These are phyloP conservation scores for Cladorrhinum sp. DNA, from an alignment of 2,329 filamentous ascomycete genomes.

Conservation along the genomic window DNA sequence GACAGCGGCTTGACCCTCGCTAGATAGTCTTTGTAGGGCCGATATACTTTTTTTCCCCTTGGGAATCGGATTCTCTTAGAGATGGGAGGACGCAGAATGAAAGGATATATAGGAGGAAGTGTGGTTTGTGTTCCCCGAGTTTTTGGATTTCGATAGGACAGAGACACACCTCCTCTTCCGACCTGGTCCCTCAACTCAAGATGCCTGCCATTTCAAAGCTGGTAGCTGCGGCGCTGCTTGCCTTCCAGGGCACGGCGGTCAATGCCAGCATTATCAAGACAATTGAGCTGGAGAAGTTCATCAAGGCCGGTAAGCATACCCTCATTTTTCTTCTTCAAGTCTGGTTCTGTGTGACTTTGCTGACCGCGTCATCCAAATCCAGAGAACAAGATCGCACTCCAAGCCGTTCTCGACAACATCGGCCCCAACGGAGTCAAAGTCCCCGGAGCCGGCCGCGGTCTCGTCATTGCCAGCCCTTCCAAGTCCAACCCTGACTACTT, in stretches of 20 bases:
- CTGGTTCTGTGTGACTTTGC: background rate
- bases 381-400: conserved; percentile 50
- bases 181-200: background rate
- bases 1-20: background rate
- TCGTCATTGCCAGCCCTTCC: conserved; percentile 56
- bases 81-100: background rate
- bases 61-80: background rate
- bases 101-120: background rate
- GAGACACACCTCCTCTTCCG: background rate
- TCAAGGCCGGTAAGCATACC: conserved; percentile 13
- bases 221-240: conserved; percentile 4
- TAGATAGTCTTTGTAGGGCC: background rate
- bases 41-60: background rate
- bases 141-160: background rate
- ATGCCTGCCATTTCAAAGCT: conserved; percentile 9
- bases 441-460: conserved; percentile 44
- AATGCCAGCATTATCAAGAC: background rate
- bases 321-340: background rate
- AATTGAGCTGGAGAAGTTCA: conserved; percentile 6
- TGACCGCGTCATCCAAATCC: conserved; percentile 41
- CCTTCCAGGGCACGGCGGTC: background rate
- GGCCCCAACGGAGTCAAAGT: conserved; percentile 51
- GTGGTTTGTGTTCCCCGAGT: background rate
- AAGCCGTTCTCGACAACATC: conserved; percentile 56
- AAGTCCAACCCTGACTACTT: conserved; percentile 54